Percentiles rank a stretch among this genome's conserved stretches.
phyloP scores from a whole-genome alignment of 371 early-diverging fungal species.

The Ordospora pajunii region DNA sequence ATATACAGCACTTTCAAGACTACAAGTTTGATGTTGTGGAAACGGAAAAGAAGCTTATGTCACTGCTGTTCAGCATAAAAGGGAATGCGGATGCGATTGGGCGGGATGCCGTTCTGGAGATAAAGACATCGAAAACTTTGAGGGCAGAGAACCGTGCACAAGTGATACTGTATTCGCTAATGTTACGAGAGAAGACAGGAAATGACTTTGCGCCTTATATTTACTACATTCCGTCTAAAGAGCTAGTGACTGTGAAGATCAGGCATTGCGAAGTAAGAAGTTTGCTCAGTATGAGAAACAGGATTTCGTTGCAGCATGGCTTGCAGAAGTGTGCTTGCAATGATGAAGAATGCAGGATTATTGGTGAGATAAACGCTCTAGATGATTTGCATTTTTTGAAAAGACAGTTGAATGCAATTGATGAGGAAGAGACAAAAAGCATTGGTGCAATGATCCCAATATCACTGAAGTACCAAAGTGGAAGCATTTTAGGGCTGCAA shows the following conservation, averaged over 20 bases:
- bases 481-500: not conserved
- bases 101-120: conserved; percentile 31
- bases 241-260: conserved; percentile 18
- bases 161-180: conserved; percentile 40
- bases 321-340: conserved; percentile 7
- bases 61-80: conserved; percentile 32
- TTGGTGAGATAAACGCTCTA: conserved; percentile 13
- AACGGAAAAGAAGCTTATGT: conserved; percentile 36
- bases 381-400: conserved; percentile 24
- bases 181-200: conserved; percentile 28
- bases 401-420: conserved; percentile 33
- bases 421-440: conserved; percentile 25
- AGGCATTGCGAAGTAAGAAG: conserved; percentile 40
- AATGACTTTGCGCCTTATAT: conserved; percentile 16
- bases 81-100: conserved; percentile 45
- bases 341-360: conserved; percentile 7
- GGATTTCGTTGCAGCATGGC: not conserved
- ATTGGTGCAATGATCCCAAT: conserved; percentile 13
- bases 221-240: conserved; percentile 26
- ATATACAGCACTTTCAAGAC: conserved; percentile 15
- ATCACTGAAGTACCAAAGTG: not conserved
- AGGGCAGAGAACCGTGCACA: conserved; percentile 44
- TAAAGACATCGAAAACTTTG: conserved; percentile 37
- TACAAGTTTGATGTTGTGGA: conserved; percentile 12
- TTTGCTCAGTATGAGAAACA: conserved; percentile 41